Evolutionary conservation across 768 basidiomycete species (phyloP).

Genomic region (Amanita pseudoporphyria): DNA sequence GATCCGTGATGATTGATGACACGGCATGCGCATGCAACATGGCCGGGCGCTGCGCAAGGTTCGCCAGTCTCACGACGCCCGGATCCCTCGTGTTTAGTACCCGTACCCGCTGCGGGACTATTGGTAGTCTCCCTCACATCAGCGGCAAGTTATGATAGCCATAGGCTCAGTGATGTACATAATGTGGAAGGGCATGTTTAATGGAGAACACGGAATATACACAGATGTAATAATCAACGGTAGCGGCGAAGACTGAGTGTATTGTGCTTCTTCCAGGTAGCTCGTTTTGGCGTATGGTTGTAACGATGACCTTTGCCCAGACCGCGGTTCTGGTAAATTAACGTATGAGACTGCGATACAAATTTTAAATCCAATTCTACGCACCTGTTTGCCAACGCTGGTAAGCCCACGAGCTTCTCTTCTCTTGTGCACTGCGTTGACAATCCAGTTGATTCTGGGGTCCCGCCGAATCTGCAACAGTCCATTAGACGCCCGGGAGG

Average conservation of each 20-base stretch:
- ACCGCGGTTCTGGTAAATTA: constrained; percentile 74
- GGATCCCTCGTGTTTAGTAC: background rate
- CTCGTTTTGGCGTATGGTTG: constrained; percentile 87
- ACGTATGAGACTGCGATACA: background rate
- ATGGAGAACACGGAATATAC: constrained; percentile 12
- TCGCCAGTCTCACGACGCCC: too few species aligned
- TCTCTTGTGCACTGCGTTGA: constrained; percentile 96
- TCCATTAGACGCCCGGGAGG: constrained; percentile 8
- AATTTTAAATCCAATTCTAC: constrained; percentile 14
- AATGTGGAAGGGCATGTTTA: constrained; percentile 15
- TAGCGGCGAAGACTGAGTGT: constrained; percentile 87
- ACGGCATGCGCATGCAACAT: too few species aligned
- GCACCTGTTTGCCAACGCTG: constrained; percentile 88
- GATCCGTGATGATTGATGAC: too few species aligned
- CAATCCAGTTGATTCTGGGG: constrained; percentile 98
- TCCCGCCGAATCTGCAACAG: constrained; percentile 79
- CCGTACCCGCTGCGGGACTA: too few species aligned
- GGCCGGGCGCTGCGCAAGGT: too few species aligned
- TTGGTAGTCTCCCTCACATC: background rate
- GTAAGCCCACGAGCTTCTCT: constrained; percentile 98
- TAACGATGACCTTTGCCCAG: constrained; percentile 90
- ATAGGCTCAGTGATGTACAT: constrained; percentile 16
- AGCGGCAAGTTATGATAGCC: constrained; percentile 13
- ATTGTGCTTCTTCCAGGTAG: constrained; percentile 98
- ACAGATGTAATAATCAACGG: constrained; percentile 44